These are phyloP conservation scores for Fonsecaea monophora DNA, from an alignment of 2,329 filamentous ascomycete species.

Conservation along the genomic window DNA sequence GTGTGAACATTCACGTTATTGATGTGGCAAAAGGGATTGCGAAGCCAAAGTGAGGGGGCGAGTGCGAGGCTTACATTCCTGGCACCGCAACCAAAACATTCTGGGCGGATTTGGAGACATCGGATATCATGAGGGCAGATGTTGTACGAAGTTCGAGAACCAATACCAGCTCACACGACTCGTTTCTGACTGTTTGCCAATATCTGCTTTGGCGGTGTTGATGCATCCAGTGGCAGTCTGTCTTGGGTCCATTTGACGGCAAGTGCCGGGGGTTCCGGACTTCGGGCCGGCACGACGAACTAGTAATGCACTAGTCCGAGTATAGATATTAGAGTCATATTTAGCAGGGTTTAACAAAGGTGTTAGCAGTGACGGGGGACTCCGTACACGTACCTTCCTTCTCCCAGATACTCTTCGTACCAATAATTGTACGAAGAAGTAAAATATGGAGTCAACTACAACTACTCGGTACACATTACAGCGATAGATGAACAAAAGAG, in stretches of 20 bases:
- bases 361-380: too few relatives aligned
- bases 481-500: too few relatives aligned
- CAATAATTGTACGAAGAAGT: too few relatives aligned
- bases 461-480: too few relatives aligned
- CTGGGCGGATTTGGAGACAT: background rate
- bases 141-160: background rate
- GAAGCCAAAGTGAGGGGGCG: background rate
- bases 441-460: too few relatives aligned
- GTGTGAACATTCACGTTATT: background rate
- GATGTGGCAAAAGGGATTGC: background rate
- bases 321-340: background rate
- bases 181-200: background rate
- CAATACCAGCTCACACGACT: background rate
- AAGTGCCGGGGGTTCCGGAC: background rate
- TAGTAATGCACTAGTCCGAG: background rate
- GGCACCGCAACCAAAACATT: background rate
- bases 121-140: background rate
- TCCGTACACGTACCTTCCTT: too few relatives aligned
- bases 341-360: background rate
- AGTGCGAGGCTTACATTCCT: slow-evolving; percentile 3
- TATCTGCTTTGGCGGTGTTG: background rate
- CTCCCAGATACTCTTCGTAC: too few relatives aligned
- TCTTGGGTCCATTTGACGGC: too few relatives aligned
- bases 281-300: background rate
- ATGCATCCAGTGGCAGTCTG: background rate